These are phyloP conservation scores for Boletus pseudopeckii DNA, from an alignment of 768 basidiomycete species.

Conservation along the genomic window DNA sequence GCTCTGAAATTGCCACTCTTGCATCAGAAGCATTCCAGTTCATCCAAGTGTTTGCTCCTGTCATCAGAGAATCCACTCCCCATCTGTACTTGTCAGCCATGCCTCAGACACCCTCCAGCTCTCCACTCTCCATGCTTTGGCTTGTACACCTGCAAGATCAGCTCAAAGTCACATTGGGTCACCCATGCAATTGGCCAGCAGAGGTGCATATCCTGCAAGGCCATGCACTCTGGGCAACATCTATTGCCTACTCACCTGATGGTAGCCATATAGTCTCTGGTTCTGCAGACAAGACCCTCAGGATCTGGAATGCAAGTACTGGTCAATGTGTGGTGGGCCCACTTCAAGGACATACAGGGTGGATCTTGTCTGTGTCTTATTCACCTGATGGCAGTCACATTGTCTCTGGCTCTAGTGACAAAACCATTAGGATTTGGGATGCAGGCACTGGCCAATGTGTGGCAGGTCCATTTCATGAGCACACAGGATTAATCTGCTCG, in stretches of 20 bases:
- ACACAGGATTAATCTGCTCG: neutral
- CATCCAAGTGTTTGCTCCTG: neutral
- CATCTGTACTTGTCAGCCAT: neutral
- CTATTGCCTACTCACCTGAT: neutral
- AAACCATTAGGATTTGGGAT: conserved; percentile 12
- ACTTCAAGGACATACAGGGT: neutral
- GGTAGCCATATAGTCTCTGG: neutral
- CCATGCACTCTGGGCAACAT: rapidly evolving
- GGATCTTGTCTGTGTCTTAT: neutral
- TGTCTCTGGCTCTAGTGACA: neutral
- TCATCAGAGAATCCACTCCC: neutral
- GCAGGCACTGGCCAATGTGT: neutral
- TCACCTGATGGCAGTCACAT: neutral
- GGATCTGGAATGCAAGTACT: conserved; percentile 8
- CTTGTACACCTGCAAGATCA: neutral
- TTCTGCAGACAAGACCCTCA: neutral
- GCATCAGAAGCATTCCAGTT: conserved; percentile 2
- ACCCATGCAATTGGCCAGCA: neutral
- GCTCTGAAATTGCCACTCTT: neutral
- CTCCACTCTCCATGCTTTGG: neutral
- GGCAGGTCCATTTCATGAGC: conserved; percentile 2
- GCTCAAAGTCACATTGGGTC: neutral
- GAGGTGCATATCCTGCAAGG: neutral
- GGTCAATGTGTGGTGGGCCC: conserved; percentile 7
- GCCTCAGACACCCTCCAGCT: neutral